Conservation (phyloP, 495 filamentous ascomycete species). For the Hypoxylon cercidicola region DNA sequence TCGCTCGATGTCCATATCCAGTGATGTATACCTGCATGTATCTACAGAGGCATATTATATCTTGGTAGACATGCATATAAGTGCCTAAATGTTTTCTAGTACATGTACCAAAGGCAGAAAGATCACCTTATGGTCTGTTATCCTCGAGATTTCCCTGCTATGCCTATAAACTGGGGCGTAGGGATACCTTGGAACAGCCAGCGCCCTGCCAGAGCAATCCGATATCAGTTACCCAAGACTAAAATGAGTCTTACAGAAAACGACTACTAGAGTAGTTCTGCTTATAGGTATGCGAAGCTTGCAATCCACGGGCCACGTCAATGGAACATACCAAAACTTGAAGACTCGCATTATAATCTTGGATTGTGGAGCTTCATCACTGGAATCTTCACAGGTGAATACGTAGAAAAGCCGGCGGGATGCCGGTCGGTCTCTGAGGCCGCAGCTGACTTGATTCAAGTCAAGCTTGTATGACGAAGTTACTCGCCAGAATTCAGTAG, state of each 20-base stretch:
- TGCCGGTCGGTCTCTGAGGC: conserved; percentile 73
- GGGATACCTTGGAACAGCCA: too few species aligned
- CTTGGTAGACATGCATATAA: too few species aligned
- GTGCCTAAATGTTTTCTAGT: too few species aligned
- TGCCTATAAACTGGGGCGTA: too few species aligned
- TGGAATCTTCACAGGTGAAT: conserved; percentile 27
- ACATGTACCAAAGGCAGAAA: too few species aligned
- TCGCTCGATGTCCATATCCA: too few species aligned
- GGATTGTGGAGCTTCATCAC: conserved; percentile 26
- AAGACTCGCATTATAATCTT: background rate
- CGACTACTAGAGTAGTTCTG: too few species aligned
- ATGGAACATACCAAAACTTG: background rate
- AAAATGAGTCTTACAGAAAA: too few species aligned
- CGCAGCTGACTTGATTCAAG: conserved; percentile 63
- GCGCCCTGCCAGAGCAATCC: too few species aligned
- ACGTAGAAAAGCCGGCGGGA: conserved; percentile 63
- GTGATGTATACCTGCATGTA: background rate
- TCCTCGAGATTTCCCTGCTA: too few species aligned
- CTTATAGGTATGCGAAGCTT: background rate
- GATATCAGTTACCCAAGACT: too few species aligned
- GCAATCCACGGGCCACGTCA: background rate
- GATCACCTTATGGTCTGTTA: too few species aligned
- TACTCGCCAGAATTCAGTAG: conserved; percentile 53
- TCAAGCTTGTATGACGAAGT: conserved; percentile 54
- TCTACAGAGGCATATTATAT: background rate